These are phyloP conservation scores for Aspergillus tamarii DNA, from an alignment of 2,329 filamentous ascomycete genomes.

Conservation along the genomic window DNA sequence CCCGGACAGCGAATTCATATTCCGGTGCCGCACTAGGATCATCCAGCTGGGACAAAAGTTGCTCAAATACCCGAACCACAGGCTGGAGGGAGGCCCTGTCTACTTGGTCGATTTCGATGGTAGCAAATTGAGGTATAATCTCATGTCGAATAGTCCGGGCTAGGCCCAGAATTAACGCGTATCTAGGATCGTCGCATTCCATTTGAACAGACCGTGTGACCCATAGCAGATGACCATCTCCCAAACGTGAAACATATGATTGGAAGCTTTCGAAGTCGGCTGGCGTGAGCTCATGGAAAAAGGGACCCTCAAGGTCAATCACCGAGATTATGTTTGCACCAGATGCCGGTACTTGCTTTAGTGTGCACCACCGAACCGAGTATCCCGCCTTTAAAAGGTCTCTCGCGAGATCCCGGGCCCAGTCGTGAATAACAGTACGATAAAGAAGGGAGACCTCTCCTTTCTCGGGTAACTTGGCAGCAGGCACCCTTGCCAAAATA, in stretches of 20 bases:
- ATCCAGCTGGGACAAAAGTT: constrained; percentile 1
- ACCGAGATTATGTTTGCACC: constrained; percentile 15
- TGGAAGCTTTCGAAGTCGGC: constrained; percentile 5
- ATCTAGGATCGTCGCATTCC: constrained; percentile 17
- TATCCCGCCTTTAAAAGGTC: constrained; percentile 10
- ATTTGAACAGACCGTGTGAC: constrained; percentile 13
- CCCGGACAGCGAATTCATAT: constrained; percentile 18
- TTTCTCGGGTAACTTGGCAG: not conserved
- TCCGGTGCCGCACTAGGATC: constrained; percentile 2
- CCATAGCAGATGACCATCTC: constrained; percentile 12
- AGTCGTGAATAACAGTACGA: not conserved
- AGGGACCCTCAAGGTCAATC: constrained; percentile 18
- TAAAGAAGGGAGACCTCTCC: constrained; percentile 5
- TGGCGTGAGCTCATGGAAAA: constrained; percentile 12
- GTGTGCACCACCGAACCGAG: constrained; percentile 6
- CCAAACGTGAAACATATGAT: not conserved
- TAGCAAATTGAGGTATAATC: constrained; percentile 9
- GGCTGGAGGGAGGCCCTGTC: constrained; percentile 6
- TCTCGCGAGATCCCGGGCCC: constrained; percentile 10
- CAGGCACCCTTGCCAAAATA: constrained; percentile 9
- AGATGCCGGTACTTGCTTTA: not conserved
- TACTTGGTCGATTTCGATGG: constrained; percentile 18
- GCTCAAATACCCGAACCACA: constrained; percentile 9
- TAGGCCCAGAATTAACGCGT: constrained; percentile 13
- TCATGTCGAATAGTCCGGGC: constrained; percentile 19